Conservation (phyloP, 1,139 yeast genomes). For the Magnusiomyces fungicola region DNA sequence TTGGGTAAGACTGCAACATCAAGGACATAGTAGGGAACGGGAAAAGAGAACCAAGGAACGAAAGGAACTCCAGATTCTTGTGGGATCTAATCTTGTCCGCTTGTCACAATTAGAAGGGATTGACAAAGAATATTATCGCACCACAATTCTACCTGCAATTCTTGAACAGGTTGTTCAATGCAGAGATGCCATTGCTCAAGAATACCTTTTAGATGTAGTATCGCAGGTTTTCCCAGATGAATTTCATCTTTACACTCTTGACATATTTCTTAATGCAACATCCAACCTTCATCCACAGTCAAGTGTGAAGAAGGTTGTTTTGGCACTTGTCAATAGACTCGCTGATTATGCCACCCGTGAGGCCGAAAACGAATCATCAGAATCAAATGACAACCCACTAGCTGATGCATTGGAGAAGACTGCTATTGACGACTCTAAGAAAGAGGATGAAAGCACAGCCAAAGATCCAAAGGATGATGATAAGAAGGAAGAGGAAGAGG, state of each 20-base stretch:
- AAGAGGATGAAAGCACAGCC: slow-evolving; percentile 10
- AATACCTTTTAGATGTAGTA: slow-evolving; percentile 78
- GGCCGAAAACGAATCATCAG: slow-evolving; percentile 19
- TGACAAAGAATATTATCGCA: slow-evolving; percentile 53
- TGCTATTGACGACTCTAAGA: slow-evolving; percentile 11
- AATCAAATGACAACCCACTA: slow-evolving; percentile 10
- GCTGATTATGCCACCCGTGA: slow-evolving; percentile 45
- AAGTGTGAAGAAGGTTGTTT: slow-evolving; percentile 56
- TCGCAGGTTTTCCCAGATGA: slow-evolving; percentile 94
- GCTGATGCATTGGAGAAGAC: slow-evolving; percentile 7
- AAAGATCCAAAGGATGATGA: slow-evolving; percentile 2
- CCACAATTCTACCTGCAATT: slow-evolving; percentile 64
- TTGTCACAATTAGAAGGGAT: slow-evolving; percentile 81
- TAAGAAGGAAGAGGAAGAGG: slow-evolving; percentile 4
- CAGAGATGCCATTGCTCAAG: slow-evolving; percentile 86
- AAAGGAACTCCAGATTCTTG: slow-evolving; percentile 80
- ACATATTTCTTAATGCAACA: slow-evolving; percentile 56
- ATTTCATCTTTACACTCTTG: slow-evolving; percentile 73
- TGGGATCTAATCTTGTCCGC: slow-evolving; percentile 87
- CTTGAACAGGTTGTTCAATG: slow-evolving; percentile 91
- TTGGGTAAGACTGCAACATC: slow-evolving; percentile 95
- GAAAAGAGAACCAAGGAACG: slow-evolving; percentile 71
- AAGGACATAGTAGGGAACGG: slow-evolving; percentile 84
- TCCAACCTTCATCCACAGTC: slow-evolving; percentile 64
- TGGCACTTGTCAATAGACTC: slow-evolving; percentile 66